These are phyloP conservation scores for Tricholoma flavovirens DNA, from an alignment of 768 basidiomycete species.

Conservation along the genomic window DNA sequence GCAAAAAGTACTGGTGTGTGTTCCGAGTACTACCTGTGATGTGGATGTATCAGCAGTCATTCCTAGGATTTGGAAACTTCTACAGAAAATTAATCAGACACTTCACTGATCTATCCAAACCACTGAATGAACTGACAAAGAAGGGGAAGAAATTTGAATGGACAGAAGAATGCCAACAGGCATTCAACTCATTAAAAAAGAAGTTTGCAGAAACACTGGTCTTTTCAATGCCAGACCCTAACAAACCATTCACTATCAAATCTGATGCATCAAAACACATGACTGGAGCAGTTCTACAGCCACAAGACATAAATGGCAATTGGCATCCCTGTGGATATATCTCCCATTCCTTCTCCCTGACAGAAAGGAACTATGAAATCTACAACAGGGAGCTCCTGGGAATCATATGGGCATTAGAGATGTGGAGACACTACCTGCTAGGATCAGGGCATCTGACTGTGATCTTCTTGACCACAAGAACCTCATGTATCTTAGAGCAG, in stretches of 20 bases:
- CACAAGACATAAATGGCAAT: conserved; percentile 18
- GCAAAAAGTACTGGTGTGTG: no score
- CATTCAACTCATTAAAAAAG: conserved; percentile 20
- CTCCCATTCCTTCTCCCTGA: conserved; percentile 21
- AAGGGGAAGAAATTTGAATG: conserved; percentile 10
- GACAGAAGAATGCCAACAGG: conserved; percentile 6
- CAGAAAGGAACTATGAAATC: conserved; percentile 25
- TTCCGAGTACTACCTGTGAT: no score
- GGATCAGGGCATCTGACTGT: conserved; percentile 7
- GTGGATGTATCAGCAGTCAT: no score
- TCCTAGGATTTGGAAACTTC: no score
- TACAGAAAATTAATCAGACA: no score
- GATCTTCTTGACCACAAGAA: conserved; percentile 21
- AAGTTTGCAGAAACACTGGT: conserved; percentile 21
- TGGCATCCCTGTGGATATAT: conserved; percentile 31
- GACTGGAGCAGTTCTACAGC: conserved; percentile 26
- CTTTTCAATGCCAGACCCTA: conserved; percentile 11
- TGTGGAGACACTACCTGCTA: conserved; percentile 25
- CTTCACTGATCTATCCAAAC: no score
- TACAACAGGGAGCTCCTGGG: conserved; percentile 40
- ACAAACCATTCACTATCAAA: conserved; percentile 21
- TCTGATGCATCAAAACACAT: conserved; percentile 27
- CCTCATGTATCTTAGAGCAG: conserved; percentile 16
- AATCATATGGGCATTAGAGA: conserved; percentile 29
- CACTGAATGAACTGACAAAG: no score